Evolutionary conservation across 2,329 filamentous ascomycete species (phyloP).

Genomic region (Alternaria sp.): DNA sequence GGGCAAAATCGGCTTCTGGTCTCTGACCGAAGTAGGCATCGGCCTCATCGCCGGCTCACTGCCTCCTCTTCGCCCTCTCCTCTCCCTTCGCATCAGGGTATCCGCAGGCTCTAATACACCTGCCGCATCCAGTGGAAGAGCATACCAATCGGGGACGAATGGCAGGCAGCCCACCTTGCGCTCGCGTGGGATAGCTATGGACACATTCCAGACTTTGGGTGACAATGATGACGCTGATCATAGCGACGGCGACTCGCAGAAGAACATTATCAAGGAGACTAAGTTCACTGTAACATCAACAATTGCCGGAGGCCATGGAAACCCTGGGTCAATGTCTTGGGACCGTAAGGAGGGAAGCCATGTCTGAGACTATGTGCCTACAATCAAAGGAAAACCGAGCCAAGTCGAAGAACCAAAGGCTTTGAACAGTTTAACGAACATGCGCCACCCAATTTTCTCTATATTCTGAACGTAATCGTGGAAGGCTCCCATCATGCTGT

Average conservation of each 20-base stretch:
- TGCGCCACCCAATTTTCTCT: neutral
- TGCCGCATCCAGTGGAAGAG: slow-evolving; percentile 25
- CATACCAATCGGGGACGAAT: slow-evolving; percentile 16
- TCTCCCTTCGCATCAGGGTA: slow-evolving; percentile 32
- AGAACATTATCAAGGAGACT: slow-evolving; percentile 53
- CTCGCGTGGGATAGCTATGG: slow-evolving; percentile 19
- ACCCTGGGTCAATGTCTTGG: neutral
- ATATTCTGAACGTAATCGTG: neutral
- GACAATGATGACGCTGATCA: slow-evolving; percentile 22
- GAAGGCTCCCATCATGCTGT: neutral
- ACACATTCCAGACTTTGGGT: slow-evolving; percentile 26
- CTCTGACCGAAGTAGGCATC: slow-evolving; percentile 56
- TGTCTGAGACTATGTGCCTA: neutral
- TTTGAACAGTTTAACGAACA: neutral
- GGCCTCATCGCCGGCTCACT: slow-evolving; percentile 58
- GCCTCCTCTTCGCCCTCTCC: slow-evolving; percentile 55
- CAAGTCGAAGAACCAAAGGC: neutral
- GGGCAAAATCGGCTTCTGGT: slow-evolving; percentile 56
- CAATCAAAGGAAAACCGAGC: neutral
- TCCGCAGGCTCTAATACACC: slow-evolving; percentile 27
- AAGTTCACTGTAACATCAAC: slow-evolving; percentile 23
- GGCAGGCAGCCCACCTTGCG: slow-evolving; percentile 10
- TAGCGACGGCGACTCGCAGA: slow-evolving; percentile 46
- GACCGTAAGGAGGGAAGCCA: slow-evolving; percentile 1
- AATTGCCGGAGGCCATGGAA: neutral